Percentiles rank a stretch among this genome's conserved stretches.
Evolutionary conservation across 331 rosid species (phyloP).

Genomic region (Arachis monticola): DNA sequence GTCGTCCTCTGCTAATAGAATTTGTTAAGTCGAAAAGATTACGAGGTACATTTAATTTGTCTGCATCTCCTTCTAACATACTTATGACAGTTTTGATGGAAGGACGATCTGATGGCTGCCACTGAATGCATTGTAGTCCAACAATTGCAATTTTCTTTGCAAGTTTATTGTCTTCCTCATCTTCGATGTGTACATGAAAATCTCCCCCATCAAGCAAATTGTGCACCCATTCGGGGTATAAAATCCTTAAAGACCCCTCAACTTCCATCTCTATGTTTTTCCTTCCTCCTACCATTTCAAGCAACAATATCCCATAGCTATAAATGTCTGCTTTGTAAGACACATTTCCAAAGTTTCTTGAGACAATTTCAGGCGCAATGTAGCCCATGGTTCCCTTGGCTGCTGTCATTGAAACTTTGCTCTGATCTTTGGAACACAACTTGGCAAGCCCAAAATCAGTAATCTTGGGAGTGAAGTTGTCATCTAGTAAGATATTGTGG

Average conservation of each 20-base stretch:
- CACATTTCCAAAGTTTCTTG: constrained; percentile 27
- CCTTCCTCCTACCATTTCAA: constrained; percentile 30
- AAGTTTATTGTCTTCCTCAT: neutral
- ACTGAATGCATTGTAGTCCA: constrained; percentile 44
- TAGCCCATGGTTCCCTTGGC: constrained; percentile 32
- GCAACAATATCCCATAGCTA: constrained; percentile 28
- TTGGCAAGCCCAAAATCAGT: constrained; percentile 26
- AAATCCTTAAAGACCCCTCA: neutral
- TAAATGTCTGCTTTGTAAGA: constrained; percentile 31
- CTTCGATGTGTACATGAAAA: neutral
- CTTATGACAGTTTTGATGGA: constrained; percentile 16
- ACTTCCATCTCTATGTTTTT: constrained; percentile 1
- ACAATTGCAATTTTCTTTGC: constrained; percentile 36
- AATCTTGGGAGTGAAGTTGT: constrained; percentile 29
- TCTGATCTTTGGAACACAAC: constrained; percentile 9
- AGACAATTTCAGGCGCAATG: constrained; percentile 32
- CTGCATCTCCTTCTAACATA: constrained; percentile 27
- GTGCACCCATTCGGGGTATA: constrained; percentile 34
- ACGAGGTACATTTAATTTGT: neutral
- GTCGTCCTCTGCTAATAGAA: neutral
- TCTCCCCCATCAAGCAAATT: constrained; percentile 27
- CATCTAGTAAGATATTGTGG: constrained; percentile 27
- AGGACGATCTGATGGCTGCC: constrained; percentile 33
- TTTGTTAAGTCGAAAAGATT: constrained; percentile 6
- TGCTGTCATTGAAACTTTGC: neutral